A percentile compares a stretch with the other conserved stretches of the same genome.
phyloP scores from a whole-genome alignment of 2,329 filamentous ascomycete species.

The Ustilaginoidea virens region DNA sequence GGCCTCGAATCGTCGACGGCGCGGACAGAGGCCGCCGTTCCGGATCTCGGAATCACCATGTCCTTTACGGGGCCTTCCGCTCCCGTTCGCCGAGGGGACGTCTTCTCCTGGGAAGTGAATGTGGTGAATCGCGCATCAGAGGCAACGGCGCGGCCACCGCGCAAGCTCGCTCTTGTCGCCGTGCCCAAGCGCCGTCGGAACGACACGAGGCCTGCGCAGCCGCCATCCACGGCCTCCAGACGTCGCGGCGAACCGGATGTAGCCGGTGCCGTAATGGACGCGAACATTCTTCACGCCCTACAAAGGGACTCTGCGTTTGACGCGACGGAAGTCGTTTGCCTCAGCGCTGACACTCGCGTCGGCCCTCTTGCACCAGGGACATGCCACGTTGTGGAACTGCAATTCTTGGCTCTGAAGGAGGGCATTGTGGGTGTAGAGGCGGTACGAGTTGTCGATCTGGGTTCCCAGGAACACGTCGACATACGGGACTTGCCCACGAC shows the following conservation, averaged over 20 bases:
- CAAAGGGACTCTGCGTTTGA: slow-evolving; percentile 51
- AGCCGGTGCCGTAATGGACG: slow-evolving; percentile 55
- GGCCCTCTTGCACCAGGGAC: slow-evolving; percentile 57
- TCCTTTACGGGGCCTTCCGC: slow-evolving; percentile 49
- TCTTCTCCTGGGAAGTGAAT: slow-evolving; percentile 59
- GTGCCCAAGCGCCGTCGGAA: slow-evolving; percentile 48
- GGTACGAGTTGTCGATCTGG: slow-evolving; percentile 57
- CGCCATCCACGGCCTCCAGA: slow-evolving; percentile 32
- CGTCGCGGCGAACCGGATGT: slow-evolving; percentile 23
- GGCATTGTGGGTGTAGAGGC: slow-evolving; percentile 59
- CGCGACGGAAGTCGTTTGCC: slow-evolving; percentile 52
- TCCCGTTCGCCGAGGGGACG: slow-evolving; percentile 44
- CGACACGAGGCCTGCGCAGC: slow-evolving; percentile 35
- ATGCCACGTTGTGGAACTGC: slow-evolving; percentile 58
- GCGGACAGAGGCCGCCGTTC: slow-evolving; percentile 29
- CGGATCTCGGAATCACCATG: slow-evolving; percentile 57
- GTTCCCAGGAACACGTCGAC: slow-evolving; percentile 61
- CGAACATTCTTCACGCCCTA: slow-evolving; percentile 55
- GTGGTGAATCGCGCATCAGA: slow-evolving; percentile 55
- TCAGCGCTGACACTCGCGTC: slow-evolving; percentile 59
- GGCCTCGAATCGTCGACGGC: slow-evolving; percentile 37
- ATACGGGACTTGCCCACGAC: slow-evolving; percentile 60
- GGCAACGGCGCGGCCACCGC: slow-evolving; percentile 25
- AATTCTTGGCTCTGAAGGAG: slow-evolving; percentile 51
- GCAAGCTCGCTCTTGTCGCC: slow-evolving; percentile 56